Evolutionary conservation across 1,284 basidiomycete species (phyloP).

Genomic region (Leccinum subspadiceum): DNA sequence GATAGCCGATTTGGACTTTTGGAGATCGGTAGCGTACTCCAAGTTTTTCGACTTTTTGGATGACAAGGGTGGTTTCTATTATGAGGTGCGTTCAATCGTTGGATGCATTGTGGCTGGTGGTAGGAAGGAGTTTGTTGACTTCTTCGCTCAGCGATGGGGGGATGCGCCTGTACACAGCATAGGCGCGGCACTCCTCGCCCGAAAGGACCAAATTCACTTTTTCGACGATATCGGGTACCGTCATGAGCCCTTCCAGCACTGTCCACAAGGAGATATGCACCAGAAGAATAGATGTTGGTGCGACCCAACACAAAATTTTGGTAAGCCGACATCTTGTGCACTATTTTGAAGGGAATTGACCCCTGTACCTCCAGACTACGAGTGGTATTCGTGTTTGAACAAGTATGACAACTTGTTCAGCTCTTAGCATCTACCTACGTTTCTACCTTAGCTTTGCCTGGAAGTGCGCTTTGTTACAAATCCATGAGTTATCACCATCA

Average conservation of each 20-base stretch:
- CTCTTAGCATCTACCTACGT: constrained; percentile 1
- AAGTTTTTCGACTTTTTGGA: constrained; percentile 89
- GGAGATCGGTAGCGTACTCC: constrained; percentile 78
- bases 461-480: background rate
- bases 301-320: constrained; percentile 60
- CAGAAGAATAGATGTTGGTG: constrained; percentile 69
- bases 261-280: constrained; percentile 62
- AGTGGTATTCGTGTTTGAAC: constrained; percentile 79
- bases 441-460: background rate
- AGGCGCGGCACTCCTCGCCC: constrained; percentile 78
- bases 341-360: constrained; percentile 7
- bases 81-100: constrained; percentile 51
- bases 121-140: background rate
- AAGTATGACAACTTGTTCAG: constrained; percentile 65
- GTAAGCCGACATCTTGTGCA: constrained; percentile 34
- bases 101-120: background rate
- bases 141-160: constrained; percentile 64
- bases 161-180: constrained; percentile 92
- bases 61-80: constrained; percentile 86
- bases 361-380: constrained; percentile 50
- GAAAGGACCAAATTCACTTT: constrained; percentile 81
- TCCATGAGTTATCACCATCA: background rate
- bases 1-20: constrained; percentile 81
- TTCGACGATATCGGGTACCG: constrained; percentile 66
- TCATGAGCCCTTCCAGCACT: constrained; percentile 81